phyloP scores from a whole-genome alignment of 73 alveolate species.

The Blepharisma stoltei region DNA sequence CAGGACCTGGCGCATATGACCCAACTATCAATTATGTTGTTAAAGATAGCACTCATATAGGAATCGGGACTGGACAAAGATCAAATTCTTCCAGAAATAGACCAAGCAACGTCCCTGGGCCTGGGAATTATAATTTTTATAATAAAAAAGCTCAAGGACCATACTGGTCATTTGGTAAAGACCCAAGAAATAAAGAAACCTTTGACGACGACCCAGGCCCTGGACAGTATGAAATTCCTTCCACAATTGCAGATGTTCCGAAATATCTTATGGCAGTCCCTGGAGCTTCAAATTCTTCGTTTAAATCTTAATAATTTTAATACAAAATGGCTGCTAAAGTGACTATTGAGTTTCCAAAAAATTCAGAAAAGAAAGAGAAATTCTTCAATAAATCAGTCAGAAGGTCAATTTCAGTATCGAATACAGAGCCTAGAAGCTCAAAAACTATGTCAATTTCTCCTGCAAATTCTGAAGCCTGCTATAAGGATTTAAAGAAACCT shows the following conservation, averaged over 20 bases:
- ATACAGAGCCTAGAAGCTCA: too few relatives aligned
- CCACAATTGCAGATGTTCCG: slow-evolving; percentile 22
- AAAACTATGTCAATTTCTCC: too few relatives aligned
- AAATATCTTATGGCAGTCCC: neutral
- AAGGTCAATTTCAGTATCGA: too few relatives aligned
- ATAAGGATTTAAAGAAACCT: too few relatives aligned
- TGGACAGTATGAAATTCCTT: slow-evolving; percentile 23
- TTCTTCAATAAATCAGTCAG: too few relatives aligned
- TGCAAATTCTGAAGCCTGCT: too few relatives aligned
- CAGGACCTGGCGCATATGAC: slow-evolving; percentile 27
- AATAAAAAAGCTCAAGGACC: neutral
- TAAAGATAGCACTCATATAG: neutral
- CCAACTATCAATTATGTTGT: neutral
- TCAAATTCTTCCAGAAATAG: neutral
- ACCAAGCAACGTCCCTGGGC: slow-evolving; percentile 4
- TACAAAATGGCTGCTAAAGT: too few relatives aligned
- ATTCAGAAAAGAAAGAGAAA: too few relatives aligned
- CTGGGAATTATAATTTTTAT: slow-evolving; percentile 19
- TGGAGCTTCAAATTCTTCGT: too few relatives aligned
- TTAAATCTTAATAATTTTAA: too few relatives aligned
- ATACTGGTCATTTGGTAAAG: slow-evolving; percentile 23
- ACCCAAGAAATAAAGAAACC: neutral
- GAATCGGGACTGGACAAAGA: slow-evolving; percentile 6
- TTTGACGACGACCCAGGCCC: slow-evolving; percentile 28
- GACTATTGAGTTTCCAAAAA: too few relatives aligned